These are phyloP conservation scores for Protostelium mycophagum DNA, from an alignment of 78 protist genomes.

Conservation along the genomic window DNA sequence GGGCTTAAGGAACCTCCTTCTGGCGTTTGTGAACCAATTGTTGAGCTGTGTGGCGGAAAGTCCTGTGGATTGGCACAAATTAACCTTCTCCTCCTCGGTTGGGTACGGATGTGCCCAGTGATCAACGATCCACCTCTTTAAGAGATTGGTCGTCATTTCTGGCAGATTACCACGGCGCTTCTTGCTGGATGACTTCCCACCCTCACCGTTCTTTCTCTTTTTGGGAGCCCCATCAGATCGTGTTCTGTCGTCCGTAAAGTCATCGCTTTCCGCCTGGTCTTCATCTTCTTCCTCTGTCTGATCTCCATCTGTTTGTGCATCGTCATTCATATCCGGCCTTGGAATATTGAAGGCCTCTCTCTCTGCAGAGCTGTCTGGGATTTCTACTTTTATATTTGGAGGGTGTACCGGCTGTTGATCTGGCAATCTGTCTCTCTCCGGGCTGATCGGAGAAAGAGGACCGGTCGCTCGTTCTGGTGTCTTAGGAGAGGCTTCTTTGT, in stretches of 20 bases:
- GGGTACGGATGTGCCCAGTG: constrained; percentile 83
- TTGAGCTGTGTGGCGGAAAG: constrained; percentile 70
- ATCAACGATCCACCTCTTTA: constrained; percentile 67
- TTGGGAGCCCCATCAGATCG: no score
- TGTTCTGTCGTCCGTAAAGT: no score
- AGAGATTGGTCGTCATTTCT: constrained; percentile 36
- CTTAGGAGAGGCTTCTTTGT: neutral
- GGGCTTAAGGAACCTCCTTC: constrained; percentile 35
- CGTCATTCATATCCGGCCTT: neutral
- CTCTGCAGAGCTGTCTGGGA: neutral
- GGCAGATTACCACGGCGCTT: constrained; percentile 56
- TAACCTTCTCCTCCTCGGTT: constrained; percentile 75
- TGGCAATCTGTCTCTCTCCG: no score
- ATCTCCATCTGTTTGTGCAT: neutral
- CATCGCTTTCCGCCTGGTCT: neutral
- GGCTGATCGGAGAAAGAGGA: no score
- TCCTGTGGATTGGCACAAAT: constrained; percentile 36
- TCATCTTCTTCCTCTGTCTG: neutral
- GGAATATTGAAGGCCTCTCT: no score
- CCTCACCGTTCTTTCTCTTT: neutral
- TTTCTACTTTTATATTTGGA: neutral
- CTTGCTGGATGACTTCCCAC: neutral
- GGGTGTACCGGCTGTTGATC: neutral
- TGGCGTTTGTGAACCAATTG: constrained; percentile 85
- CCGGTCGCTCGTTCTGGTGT: neutral